Percentiles rank a stretch among this genome's conserved stretches.
Conservation (phyloP, 257 asterid genomes). For the Ligustrum vulgare region DNA sequence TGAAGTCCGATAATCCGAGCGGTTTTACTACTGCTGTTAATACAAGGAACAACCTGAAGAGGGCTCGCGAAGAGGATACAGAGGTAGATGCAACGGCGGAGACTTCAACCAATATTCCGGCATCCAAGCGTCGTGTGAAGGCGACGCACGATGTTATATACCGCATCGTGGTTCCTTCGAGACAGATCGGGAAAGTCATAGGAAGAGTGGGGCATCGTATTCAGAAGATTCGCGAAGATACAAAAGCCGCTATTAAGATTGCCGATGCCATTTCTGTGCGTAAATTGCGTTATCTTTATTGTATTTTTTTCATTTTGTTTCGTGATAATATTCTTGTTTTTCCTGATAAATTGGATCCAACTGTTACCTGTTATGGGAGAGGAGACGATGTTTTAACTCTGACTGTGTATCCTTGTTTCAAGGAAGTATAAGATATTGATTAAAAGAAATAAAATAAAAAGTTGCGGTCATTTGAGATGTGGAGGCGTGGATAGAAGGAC, state of each 20-base stretch:
- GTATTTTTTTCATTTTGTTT: neutral
- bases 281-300: neutral
- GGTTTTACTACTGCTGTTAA: slow-evolving; percentile 24
- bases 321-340: neutral
- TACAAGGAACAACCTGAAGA: slow-evolving; percentile 38
- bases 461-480: neutral
- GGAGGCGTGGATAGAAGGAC: neutral
- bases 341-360: neutral
- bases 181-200: slow-evolving; percentile 95
- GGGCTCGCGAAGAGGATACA: slow-evolving; percentile 65
- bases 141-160: slow-evolving; percentile 66
- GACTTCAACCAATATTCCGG: slow-evolving; percentile 48
- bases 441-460: neutral
- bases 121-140: slow-evolving; percentile 69
- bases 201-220: slow-evolving; percentile 90
- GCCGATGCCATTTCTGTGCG: slow-evolving; percentile 79
- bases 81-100: slow-evolving; percentile 38
- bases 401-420: neutral
- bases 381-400: neutral
- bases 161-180: slow-evolving; percentile 87
- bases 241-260: slow-evolving; percentile 78
- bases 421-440: neutral
- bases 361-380: neutral
- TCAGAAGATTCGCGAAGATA: slow-evolving; percentile 88
- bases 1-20: slow-evolving; percentile 28